Evolutionary conservation across 805 yeast species (phyloP).

Genomic region (Schizosaccharomyces osmophilus): DNA sequence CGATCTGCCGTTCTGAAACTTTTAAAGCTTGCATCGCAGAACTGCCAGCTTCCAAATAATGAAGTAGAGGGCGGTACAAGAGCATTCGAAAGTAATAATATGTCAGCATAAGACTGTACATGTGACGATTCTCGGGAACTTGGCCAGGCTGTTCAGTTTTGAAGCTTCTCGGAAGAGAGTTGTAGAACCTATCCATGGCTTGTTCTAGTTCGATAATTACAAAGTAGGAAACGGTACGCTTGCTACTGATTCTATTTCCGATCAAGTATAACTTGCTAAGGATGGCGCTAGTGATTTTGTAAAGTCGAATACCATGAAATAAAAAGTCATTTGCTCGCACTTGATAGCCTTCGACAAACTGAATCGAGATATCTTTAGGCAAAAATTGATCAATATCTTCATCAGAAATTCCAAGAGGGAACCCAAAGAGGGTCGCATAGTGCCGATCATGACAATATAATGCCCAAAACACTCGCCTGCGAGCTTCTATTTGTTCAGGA

Average conservation of each 20-base stretch:
- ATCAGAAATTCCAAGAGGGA: conserved; percentile 52
- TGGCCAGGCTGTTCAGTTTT: conserved; percentile 12
- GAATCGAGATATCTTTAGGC: conserved; percentile 18
- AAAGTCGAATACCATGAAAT: background rate
- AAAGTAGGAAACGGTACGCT: background rate
- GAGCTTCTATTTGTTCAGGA: conserved; percentile 38
- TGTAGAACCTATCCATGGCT: background rate
- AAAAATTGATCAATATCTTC: conserved; percentile 72
- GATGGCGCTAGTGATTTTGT: background rate
- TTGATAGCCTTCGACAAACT: background rate
- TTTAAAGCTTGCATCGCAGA: background rate
- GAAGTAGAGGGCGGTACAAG: conserved; percentile 75
- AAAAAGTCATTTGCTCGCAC: background rate
- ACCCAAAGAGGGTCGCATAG: conserved; percentile 63
- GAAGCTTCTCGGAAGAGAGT: background rate
- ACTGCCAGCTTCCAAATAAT: background rate
- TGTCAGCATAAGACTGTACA: conserved; percentile 7
- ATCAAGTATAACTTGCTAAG: background rate
- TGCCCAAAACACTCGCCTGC: conserved; percentile 72
- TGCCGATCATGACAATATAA: conserved; percentile 77
- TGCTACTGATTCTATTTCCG: background rate
- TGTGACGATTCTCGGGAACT: background rate
- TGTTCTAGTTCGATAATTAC: background rate
- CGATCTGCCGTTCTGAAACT: background rate
- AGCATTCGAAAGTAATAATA: conserved; percentile 45